Base-by-base conservation (phyloP, 2,329 filamentous ascomycete species). In the Hirsutella minnesotensis region DNA sequence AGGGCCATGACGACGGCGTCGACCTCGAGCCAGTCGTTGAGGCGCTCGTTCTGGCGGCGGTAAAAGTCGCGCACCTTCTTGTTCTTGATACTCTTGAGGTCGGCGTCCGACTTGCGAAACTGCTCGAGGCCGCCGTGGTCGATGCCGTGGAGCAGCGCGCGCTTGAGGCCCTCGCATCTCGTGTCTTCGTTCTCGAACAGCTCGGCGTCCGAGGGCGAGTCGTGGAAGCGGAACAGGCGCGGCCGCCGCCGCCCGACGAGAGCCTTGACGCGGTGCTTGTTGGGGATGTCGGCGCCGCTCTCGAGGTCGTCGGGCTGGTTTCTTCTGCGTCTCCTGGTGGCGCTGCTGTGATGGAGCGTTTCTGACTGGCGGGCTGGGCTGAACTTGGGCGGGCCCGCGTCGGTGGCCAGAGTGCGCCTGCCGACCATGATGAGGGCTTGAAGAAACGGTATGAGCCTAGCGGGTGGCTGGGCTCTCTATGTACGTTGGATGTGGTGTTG, bases 21-120 rank as follows among this genome's bases (percentile, higher is more conserved):
- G 0, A 61, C 58, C 48, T 60, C 57, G 21, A 60, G 54, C 57
- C 57, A 60, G 44, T 61, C 58, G 24, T 61, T 60, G 27, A 61
- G 44, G 0, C 52, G 47, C 38, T 56, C 49, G 19, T 61, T 61
- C 43, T 61, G 58, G 13, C 43, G 38, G 38, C 54, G 51, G 43
- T 61, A 61, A 37, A 60, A 60, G 0, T 22, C 29, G 2, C 57
- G 49, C 2, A 60, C 0, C n/a, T 49, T 48, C 19, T 58, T 60
- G 38, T 57, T 58, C 40, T 49, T 47, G 5, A 60, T 58, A 1
- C 15, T 38, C 15, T 51, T 51, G 13, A 60, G 47, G 35, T 61
- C 58, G 0, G 47, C 45, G 18, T 57, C 50, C 33, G 52, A 46
- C 34, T 58, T 59, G 42, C 58, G 56, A 38, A 52, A 61, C 34